Evolutionary conservation across 257 asterid species (phyloP).

Genomic region (Plectranthus barbatus): DNA sequence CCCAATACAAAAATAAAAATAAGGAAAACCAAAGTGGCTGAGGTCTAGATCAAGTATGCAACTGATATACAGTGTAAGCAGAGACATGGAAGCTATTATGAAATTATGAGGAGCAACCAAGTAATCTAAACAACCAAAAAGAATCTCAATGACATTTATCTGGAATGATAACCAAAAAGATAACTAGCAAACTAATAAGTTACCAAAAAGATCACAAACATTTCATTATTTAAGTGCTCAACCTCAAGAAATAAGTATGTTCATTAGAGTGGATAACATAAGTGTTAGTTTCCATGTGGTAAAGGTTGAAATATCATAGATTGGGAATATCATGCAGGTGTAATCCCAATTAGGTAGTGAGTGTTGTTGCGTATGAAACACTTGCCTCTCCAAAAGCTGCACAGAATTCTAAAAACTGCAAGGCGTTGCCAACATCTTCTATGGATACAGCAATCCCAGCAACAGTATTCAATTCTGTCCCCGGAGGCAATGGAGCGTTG

Average conservation of each 20-base stretch:
- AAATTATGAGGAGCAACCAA: too few species aligned
- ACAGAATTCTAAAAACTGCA: slow-evolving; percentile 85
- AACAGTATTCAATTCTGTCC: slow-evolving; percentile 42
- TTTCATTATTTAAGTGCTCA: not conserved
- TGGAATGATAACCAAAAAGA: not conserved
- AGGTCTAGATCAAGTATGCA: not conserved
- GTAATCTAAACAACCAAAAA: not conserved
- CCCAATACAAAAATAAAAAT: not conserved
- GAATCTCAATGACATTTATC: not conserved
- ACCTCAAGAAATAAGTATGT: not conserved
- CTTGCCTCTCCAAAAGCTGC: slow-evolving; percentile 68
- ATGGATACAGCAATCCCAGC: slow-evolving; percentile 34
- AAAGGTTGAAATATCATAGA: not conserved
- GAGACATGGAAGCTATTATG: not conserved
- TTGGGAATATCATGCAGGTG: not conserved
- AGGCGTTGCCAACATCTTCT: slow-evolving; percentile 60
- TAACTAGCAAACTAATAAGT: too few species aligned
- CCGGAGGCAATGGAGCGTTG: slow-evolving; percentile 43
- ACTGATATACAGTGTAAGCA: not conserved
- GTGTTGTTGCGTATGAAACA: slow-evolving; percentile 2
- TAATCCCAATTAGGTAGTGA: not conserved
- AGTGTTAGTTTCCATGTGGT: not conserved
- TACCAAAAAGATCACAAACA: not conserved
- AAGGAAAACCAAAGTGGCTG: not conserved
- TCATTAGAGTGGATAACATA: not conserved